These are phyloP conservation scores for Eremothecium coryli DNA, from an alignment of 1,139 yeast species.

Conservation along the genomic window DNA sequence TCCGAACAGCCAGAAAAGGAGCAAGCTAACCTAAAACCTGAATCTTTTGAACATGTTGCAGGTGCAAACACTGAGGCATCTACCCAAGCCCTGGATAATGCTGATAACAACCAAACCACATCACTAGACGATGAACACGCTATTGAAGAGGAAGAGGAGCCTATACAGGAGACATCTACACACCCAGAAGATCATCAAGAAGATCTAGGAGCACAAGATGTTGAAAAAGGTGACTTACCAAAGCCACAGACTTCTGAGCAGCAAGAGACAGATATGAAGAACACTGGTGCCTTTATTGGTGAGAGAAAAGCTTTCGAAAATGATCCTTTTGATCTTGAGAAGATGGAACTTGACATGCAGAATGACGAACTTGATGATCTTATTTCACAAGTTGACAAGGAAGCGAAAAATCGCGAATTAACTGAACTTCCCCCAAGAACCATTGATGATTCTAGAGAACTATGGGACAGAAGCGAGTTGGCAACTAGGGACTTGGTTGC, in stretches of 20 bases:
- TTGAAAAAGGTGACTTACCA: conserved; percentile 22
- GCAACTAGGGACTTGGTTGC: conserved; percentile 83
- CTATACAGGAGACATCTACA: conserved; percentile 31
- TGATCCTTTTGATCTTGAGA: conserved; percentile 32
- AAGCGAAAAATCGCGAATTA: conserved; percentile 22
- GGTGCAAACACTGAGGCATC: conserved; percentile 69
- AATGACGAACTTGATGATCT: conserved; percentile 32
- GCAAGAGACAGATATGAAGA: conserved; percentile 44
- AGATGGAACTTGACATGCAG: conserved; percentile 30
- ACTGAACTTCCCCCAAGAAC: conserved; percentile 38
- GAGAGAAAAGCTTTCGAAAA: conserved; percentile 36
- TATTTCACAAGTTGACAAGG: conserved; percentile 29
- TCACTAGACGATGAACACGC: conserved; percentile 76
- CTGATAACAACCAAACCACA: conserved; percentile 71
- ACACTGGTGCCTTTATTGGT: conserved; percentile 45
- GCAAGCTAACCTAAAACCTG: conserved; percentile 59
- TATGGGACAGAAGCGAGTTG: conserved; percentile 77
- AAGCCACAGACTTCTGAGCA: conserved; percentile 12
- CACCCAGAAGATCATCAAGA: conserved; percentile 32
- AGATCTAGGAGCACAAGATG: conserved; percentile 33
- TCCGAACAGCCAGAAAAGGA: conserved; percentile 40
- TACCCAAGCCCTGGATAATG: conserved; percentile 90
- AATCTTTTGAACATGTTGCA: conserved; percentile 85
- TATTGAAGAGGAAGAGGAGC: conserved; percentile 73
- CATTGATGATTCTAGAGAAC: conserved; percentile 57